Conservation (phyloP, 257 asterid genomes). For the Solanum acaule region DNA sequence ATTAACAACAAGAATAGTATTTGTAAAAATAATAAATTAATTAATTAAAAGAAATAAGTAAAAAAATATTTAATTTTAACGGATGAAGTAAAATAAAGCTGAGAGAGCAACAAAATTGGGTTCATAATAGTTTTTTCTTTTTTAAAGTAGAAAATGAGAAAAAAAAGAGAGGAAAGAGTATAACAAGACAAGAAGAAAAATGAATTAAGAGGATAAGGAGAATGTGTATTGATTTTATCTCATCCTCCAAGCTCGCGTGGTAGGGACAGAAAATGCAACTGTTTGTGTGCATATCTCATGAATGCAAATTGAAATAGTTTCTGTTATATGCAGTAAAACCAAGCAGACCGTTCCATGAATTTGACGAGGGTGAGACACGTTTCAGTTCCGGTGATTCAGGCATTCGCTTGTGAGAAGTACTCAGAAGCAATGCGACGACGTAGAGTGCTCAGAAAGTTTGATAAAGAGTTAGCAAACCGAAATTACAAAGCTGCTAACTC, state of each 20-base stretch:
- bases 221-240: background rate
- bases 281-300: background rate
- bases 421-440: constrained; percentile 30
- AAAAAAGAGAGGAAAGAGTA: too few relatives aligned
- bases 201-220: too few relatives aligned
- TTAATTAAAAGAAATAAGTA: too few relatives aligned
- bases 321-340: background rate
- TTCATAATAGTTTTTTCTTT: too few relatives aligned
- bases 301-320: background rate
- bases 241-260: background rate
- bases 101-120: too few relatives aligned
- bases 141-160: too few relatives aligned
- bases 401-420: background rate
- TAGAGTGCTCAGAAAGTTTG: constrained; percentile 41
- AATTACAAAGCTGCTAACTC: constrained; percentile 55
- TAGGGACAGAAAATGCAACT: background rate
- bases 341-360: constrained; percentile 1
- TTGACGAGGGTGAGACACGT: background rate
- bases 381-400: background rate
- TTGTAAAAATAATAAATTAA: too few relatives aligned
- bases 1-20: too few relatives aligned
- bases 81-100: too few relatives aligned
- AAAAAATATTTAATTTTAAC: too few relatives aligned
- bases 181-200: too few relatives aligned
- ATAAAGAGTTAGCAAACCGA: constrained; percentile 43